A percentile compares a stretch with the other conserved stretches of the same genome.
Conservation (phyloP, 1,284 basidiomycete species). For the Cryptococcus depauperatus region DNA sequence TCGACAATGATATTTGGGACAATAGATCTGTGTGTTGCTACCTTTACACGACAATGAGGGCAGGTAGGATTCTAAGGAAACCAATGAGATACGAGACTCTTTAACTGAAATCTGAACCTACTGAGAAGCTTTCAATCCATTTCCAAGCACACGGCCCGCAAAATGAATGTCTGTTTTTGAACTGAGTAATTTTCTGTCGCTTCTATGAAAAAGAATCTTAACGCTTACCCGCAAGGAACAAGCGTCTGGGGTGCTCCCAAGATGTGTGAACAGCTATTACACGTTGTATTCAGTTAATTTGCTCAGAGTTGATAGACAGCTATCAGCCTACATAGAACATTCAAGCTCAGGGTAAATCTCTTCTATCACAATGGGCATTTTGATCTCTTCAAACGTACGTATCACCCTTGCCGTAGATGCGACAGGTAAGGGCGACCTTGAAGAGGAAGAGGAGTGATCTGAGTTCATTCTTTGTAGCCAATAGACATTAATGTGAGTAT, state of each 20-base stretch:
- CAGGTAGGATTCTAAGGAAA: conserved; percentile 22
- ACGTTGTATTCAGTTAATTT: conserved; percentile 6
- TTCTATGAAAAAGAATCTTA: not conserved
- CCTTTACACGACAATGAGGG: conserved; percentile 26
- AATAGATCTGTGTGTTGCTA: conserved; percentile 15
- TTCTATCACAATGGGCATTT: conserved; percentile 21
- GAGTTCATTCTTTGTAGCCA: too few species aligned
- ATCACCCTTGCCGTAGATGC: conserved; percentile 15
- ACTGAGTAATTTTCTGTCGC: not conserved
- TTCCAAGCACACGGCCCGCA: conserved; percentile 34
- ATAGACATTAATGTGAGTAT: too few species aligned
- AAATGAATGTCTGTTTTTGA: conserved; percentile 23
- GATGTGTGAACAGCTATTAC: conserved; percentile 25
- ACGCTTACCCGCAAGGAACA: conserved; percentile 31
- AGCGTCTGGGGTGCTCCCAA: conserved; percentile 29
- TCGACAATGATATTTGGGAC: conserved; percentile 33
- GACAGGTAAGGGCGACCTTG: conserved; percentile 1
- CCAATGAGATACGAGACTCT: too few species aligned
- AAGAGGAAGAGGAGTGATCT: conserved; percentile 4
- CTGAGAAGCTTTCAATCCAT: conserved; percentile 21
- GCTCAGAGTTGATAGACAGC: not conserved
- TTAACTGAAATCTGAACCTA: not conserved
- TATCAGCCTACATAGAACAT: conserved; percentile 28
- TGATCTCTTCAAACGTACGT: conserved; percentile 30
- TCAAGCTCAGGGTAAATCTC: conserved; percentile 36